phyloP scores from a whole-genome alignment of 495 filamentous ascomycete species.

The Penicillium simplicissimum region DNA sequence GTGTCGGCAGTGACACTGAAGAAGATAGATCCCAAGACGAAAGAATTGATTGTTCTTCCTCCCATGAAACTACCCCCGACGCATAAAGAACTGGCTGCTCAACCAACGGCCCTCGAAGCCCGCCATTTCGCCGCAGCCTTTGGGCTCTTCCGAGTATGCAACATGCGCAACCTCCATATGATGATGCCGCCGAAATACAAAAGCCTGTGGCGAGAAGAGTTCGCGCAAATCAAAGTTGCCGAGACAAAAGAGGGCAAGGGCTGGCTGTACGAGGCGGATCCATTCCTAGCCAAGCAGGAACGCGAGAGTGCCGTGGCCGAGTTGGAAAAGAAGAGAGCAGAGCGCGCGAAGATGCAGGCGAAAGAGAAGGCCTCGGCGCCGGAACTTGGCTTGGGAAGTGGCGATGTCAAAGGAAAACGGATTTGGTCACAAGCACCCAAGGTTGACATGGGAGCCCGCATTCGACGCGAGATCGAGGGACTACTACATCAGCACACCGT shows the following conservation, averaged over 20 bases:
- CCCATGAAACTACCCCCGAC: slow-evolving; percentile 78
- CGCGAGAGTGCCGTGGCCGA: slow-evolving; percentile 71
- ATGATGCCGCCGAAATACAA: slow-evolving; percentile 89
- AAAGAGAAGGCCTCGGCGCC: slow-evolving; percentile 59
- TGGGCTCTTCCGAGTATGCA: slow-evolving; percentile 85
- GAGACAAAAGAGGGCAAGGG: slow-evolving; percentile 73
- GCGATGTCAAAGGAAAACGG: slow-evolving; percentile 46
- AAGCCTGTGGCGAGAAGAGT: slow-evolving; percentile 83
- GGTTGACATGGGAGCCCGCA: slow-evolving; percentile 85
- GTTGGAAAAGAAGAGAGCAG: slow-evolving; percentile 68
- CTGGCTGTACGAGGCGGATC: slow-evolving; percentile 97
- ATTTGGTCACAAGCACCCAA: slow-evolving; percentile 86
- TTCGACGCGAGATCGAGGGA: slow-evolving; percentile 73
- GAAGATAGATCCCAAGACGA: slow-evolving; percentile 78
- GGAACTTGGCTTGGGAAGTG: slow-evolving; percentile 37
- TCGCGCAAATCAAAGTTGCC: slow-evolving; percentile 72
- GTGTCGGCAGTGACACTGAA: slow-evolving; percentile 78
- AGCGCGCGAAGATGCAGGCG: slow-evolving; percentile 59
- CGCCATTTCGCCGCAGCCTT: slow-evolving; percentile 91
- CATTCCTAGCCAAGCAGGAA: slow-evolving; percentile 77
- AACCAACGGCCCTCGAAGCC: slow-evolving; percentile 81
- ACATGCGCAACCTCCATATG: slow-evolving; percentile 91
- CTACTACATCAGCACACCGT: slow-evolving; percentile 72
- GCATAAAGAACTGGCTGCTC: slow-evolving; percentile 65
- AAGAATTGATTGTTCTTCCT: slow-evolving; percentile 68